Percentiles rank a stretch among this genome's conserved stretches.
Evolutionary conservation across 257 asterid species (phyloP).

Genomic region (Petunia secreta): DNA sequence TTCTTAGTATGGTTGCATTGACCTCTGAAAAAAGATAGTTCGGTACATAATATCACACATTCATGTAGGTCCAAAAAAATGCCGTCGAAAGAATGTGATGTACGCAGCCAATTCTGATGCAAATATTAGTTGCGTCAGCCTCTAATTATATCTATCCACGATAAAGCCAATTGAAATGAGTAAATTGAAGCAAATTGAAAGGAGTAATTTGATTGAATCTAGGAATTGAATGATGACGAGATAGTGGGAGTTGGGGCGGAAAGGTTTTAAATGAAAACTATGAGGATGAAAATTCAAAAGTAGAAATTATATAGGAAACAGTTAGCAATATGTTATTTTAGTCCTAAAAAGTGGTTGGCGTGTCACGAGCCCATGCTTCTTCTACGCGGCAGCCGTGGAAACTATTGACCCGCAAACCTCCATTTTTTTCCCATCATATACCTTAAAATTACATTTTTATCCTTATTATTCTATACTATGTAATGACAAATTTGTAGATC

Average conservation of each 20-base stretch:
- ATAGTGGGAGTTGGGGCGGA: neutral
- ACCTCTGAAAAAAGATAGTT: too few relatives aligned
- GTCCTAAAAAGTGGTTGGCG: neutral
- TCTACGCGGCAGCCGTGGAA: conserved; percentile 17
- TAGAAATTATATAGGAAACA: neutral
- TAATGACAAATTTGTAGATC: conserved; percentile 15
- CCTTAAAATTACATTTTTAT: neutral
- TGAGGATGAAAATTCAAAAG: neutral
- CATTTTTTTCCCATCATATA: neutral
- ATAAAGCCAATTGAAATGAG: neutral
- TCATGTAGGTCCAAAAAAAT: too few relatives aligned
- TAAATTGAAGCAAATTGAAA: neutral
- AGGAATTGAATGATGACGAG: neutral
- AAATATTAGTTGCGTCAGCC: too few relatives aligned
- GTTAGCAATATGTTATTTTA: neutral
- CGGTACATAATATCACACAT: too few relatives aligned
- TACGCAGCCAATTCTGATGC: too few relatives aligned
- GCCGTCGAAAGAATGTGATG: too few relatives aligned
- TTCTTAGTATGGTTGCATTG: too few relatives aligned
- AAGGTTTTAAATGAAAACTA: neutral
- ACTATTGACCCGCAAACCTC: neutral
- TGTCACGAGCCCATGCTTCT: conserved; percentile 22
- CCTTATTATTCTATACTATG: neutral
- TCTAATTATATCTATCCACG: neutral
- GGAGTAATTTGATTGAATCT: neutral